These are phyloP conservation scores for Lindgomyces ingoldianus DNA, from an alignment of 495 filamentous ascomycete species.

Conservation along the genomic window DNA sequence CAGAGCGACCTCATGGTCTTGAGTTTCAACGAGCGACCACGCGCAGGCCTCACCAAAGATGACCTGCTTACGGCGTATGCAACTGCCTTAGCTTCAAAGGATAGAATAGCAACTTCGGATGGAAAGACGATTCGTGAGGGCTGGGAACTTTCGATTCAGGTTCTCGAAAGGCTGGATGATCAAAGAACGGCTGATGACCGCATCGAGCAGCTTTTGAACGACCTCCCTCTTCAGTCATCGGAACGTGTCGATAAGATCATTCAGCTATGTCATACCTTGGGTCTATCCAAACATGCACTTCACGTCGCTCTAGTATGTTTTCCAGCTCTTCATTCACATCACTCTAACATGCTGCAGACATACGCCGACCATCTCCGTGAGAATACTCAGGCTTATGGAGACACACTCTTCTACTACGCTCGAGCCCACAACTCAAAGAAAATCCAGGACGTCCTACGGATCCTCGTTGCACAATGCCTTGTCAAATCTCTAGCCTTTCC, in stretches of 20 bases:
- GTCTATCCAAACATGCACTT: conserved; percentile 68
- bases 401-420: conserved; percentile 82
- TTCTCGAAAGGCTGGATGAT: conserved; percentile 74
- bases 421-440: conserved; percentile 72
- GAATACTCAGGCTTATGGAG: conserved; percentile 70
- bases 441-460: conserved; percentile 75
- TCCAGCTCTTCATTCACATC: not conserved
- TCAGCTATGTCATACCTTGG: conserved; percentile 65
- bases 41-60: conserved; percentile 53
- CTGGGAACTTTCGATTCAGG: conserved; percentile 82
- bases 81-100: conserved; percentile 51
- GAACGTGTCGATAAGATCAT: conserved; percentile 74
- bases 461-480: conserved; percentile 83
- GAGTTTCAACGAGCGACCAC: conserved; percentile 48
- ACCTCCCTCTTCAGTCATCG: conserved; percentile 63
- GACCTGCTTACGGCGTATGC: conserved; percentile 75
- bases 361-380: conserved; percentile 72
- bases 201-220: conserved; percentile 64
- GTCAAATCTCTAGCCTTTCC: conserved; percentile 80
- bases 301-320: conserved; percentile 71
- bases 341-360: conserved; percentile 53
- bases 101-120: conserved; percentile 38
- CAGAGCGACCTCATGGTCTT: conserved; percentile 65
- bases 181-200: conserved; percentile 62
- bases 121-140: conserved; percentile 58